Evolutionary conservation across 78 protist species (phyloP).

Genomic region (Dictyostelium intermedium): DNA sequence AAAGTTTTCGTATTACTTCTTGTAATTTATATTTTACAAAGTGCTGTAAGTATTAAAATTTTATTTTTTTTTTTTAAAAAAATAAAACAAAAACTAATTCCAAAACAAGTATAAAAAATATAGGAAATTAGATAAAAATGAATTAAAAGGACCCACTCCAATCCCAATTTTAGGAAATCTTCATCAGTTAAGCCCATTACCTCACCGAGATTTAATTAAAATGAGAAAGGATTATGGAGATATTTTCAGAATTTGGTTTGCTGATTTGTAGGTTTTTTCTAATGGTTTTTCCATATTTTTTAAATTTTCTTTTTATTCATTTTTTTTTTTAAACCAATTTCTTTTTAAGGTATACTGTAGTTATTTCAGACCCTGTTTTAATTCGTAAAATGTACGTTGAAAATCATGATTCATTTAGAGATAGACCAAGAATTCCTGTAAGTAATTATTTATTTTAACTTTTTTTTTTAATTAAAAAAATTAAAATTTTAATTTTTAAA

Average conservation of each 20-base stretch:
- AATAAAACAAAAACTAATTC: too few relatives aligned
- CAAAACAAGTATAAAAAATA: neutral
- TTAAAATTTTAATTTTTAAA: neutral
- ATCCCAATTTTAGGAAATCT: conserved; percentile 32
- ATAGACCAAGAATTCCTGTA: conserved; percentile 21
- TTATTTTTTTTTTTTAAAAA: neutral
- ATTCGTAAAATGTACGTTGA: conserved; percentile 34
- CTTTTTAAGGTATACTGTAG: too few relatives aligned
- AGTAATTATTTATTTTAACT: neutral
- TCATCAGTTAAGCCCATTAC: neutral
- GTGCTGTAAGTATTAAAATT: neutral
- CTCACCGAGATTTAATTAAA: neutral
- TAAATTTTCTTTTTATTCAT: too few relatives aligned
- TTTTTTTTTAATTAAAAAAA: neutral
- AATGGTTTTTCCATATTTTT: too few relatives aligned
- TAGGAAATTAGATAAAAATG: neutral
- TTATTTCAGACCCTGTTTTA: neutral
- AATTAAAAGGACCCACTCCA: conserved; percentile 1
- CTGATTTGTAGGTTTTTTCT: too few relatives aligned
- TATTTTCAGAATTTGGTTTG: conserved; percentile 33
- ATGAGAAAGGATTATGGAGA: neutral
- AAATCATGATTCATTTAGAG: conserved; percentile 3
- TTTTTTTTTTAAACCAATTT: too few relatives aligned
- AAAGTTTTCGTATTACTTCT: neutral
- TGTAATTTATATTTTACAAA: neutral